Evolutionary conservation across 2,329 filamentous ascomycete genomes (phyloP).

Genomic region (Trichophyton equinum): DNA sequence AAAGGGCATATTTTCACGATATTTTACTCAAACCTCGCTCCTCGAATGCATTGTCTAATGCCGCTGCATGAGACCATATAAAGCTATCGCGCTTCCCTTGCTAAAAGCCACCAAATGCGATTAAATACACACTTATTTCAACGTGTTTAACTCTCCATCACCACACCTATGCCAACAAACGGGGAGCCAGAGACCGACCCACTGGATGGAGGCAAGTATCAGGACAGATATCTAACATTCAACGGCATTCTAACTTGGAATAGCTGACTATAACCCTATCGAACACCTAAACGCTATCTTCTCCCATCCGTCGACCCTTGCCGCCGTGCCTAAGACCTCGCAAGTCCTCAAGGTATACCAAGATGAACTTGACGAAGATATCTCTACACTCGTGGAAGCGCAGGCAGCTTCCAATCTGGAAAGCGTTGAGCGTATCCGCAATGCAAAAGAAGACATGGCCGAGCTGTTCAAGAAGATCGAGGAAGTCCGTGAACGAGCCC

Average conservation of each 20-base stretch:
- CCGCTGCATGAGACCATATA: neutral
- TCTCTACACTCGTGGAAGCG: constrained; percentile 55
- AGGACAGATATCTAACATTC: neutral
- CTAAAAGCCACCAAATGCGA: constrained; percentile 1
- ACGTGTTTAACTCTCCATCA: constrained; percentile 1
- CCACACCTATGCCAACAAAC: constrained; percentile 29
- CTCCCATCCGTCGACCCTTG: constrained; percentile 72
- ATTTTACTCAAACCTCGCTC: neutral
- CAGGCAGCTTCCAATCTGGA: constrained; percentile 79
- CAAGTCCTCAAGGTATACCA: constrained; percentile 60
- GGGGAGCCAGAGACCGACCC: constrained; percentile 27
- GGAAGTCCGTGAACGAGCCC: constrained; percentile 72
- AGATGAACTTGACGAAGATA: constrained; percentile 68
- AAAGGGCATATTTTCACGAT: neutral
- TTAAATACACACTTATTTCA: neutral
- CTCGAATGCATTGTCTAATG: neutral
- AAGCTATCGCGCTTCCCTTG: neutral
- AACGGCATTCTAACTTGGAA: constrained; percentile 2
- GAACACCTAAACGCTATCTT: constrained; percentile 90
- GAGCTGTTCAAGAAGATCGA: constrained; percentile 92
- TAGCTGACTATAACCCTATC: constrained; percentile 81
- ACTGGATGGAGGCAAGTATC: constrained; percentile 33
- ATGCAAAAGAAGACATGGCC: constrained; percentile 77
- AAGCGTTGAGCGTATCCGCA: constrained; percentile 81
- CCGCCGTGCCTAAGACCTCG: constrained; percentile 63